Conservation (phyloP, 1,139 yeast genomes). For the Candida tetrigidarum region DNA sequence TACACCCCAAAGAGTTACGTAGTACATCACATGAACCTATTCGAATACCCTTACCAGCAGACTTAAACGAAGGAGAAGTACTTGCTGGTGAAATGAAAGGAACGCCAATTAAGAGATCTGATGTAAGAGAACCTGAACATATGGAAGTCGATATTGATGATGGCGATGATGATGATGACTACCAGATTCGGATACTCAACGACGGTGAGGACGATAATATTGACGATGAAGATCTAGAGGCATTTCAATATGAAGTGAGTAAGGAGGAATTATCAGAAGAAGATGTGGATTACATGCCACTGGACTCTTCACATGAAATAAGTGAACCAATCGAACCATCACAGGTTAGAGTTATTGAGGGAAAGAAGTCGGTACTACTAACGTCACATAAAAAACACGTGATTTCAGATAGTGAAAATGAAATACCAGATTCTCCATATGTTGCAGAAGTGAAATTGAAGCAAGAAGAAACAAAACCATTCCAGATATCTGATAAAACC, state of each 20-base stretch:
- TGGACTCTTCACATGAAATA: not conserved
- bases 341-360: not conserved
- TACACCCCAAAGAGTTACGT: conserved; percentile 4
- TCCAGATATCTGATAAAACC: conserved; percentile 5
- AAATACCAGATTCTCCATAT: not conserved
- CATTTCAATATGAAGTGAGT: not conserved
- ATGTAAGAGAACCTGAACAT: not conserved
- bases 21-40: not conserved
- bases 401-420: not conserved
- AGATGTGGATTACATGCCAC: not conserved
- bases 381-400: too few relatives aligned
- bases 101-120: not conserved
- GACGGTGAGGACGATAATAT: not conserved
- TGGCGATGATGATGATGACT: not conserved
- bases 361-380: not conserved
- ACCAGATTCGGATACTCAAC: not conserved
- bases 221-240: not conserved
- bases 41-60: too few relatives aligned
- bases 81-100: not conserved
- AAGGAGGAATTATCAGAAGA: not conserved
- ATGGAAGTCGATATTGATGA: not conserved
- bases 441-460: not conserved
- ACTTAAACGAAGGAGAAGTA: too few relatives aligned
- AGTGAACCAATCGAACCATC: conserved; percentile 2
- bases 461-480: not conserved